Evolutionary conservation across 2,329 filamentous ascomycete species (phyloP), one percentile per base, ranked within the genome.

Genomic region (Dothideomycetes sp.): DNA sequence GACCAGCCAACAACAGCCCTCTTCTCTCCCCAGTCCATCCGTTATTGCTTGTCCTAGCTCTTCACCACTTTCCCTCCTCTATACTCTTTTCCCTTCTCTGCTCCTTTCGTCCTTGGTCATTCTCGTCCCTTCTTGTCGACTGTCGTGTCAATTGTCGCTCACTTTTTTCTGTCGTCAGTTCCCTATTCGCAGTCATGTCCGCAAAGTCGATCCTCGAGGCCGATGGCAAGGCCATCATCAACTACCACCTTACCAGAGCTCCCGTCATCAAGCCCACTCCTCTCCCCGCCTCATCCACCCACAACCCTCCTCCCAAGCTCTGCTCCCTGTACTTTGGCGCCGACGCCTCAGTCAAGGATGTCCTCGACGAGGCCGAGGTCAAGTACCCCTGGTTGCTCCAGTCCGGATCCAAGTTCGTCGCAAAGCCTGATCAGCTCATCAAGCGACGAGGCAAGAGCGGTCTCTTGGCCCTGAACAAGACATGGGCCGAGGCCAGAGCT

Each of bases 201-300:
- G 85, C 91, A 68, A 98, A 98, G 74, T 84, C 89, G 54, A 96
- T 98, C 64, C 71, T 84, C 76, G 91, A 98, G 77, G 89, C 89
- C 76, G 91, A 98, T 74, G 91, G 91, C 79, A 98, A 98, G 84
- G 91, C 91, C 78, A 96, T 98, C 74, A 78, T 98, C 78, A 96
- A 95, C 84, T 98, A 96, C 78, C 91, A 96, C 76, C 87, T 98
- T 70, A 96, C 91, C 58, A 84, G 91, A 64, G 86, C 91, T 55
- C 82, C 87, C 53, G 83, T 94, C 66, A 94, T 98, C 79, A 96
- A 95, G 83, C 84, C 89, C 54, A 89, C 87, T 61, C 87, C 91
- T 69, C 86, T 96, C 44, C 85, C 88, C 55, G 64, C 76, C 53
- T 74, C 84, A 50, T 68, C 83, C 51, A 91, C 78, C 65, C 91